Conservation (phyloP, 345 rosid species). For the Laguncularia racemosa region DNA sequence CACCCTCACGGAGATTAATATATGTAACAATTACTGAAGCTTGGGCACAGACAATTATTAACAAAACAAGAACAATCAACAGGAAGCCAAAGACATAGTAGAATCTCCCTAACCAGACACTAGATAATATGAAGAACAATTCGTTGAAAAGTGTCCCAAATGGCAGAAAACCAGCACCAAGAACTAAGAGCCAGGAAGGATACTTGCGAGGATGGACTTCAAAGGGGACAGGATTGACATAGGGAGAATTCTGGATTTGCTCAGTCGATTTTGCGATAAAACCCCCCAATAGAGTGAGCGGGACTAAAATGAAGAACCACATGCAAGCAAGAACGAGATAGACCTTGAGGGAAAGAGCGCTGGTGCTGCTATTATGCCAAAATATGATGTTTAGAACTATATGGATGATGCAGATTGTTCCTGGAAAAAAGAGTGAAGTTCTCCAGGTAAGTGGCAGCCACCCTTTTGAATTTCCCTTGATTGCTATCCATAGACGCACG, state of each 20-base stretch:
- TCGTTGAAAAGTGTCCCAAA: background rate
- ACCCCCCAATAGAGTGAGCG: slow-evolving; percentile 12
- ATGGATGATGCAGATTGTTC: background rate
- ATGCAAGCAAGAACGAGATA: background rate
- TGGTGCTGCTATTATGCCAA: background rate
- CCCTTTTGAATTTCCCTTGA: slow-evolving; percentile 7
- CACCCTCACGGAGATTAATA: slow-evolving; percentile 9
- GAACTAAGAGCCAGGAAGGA: slow-evolving; percentile 1
- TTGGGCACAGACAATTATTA: slow-evolving; percentile 1
- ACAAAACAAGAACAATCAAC: slow-evolving; percentile 1
- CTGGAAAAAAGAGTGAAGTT: slow-evolving; percentile 5
- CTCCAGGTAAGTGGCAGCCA: slow-evolving; percentile 12
- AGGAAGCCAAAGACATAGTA: slow-evolving; percentile 8
- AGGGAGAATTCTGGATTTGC: slow-evolving; percentile 1
- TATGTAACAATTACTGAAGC: slow-evolving; percentile 8
- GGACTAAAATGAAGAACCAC: slow-evolving; percentile 10
- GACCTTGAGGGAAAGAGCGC: background rate
- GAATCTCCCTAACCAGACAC: slow-evolving; percentile 5
- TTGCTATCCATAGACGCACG: slow-evolving; percentile 2
- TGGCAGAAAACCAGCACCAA: slow-evolving; percentile 5
- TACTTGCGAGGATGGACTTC: background rate
- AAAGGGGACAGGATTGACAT: background rate
- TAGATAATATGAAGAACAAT: slow-evolving; percentile 7
- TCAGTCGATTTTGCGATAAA: slow-evolving; percentile 1
- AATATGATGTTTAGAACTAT: slow-evolving; percentile 3